Base-by-base conservation (phyloP, 805 yeast species). In the Candida multigemmis region DNA sequence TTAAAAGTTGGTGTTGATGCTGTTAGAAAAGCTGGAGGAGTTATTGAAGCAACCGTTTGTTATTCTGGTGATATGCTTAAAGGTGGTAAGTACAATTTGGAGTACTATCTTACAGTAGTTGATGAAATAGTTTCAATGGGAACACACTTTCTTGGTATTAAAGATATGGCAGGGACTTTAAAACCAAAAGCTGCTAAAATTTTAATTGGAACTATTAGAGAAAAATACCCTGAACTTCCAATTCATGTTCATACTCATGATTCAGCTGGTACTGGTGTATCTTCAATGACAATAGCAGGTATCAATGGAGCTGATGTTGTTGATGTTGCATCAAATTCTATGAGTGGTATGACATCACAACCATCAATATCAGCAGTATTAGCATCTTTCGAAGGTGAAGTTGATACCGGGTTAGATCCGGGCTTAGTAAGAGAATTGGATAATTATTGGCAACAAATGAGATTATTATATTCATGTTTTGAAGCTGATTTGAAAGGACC, bases 101-200 rank as follows among this genome's bases (percentile, higher is more conserved):
- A 74, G 26, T 91, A 91, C 67, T 91, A 91, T 64, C 50, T 91
- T 49, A 66, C 67, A 12, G 74, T 89, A 32, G 86, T 83, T 35
- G 93, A 79, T 40, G 65, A 78, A 47, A 77, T 91, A 48, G 96
- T 91, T 33, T 66, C 62, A 35, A 77, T 87, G 84, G 99, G 99
- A 46, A 89, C 97, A 27, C 98, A 91, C 58, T 71, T 91, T 46
- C 68, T 91, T 44, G 98, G 97, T 63, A 91, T 91, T 53, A 91
- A 91, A 64, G 99, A 91, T 65, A 91, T 91, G 99, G 99, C 99
- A 32, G 99, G 99, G 67, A 89, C 97, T 39, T 58, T 91, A 65
- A 87, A 89, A 60, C 98, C 99, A 35, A 65, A 74, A 34, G 98
- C 98, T 35, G 98, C 98, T 23, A 74, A 68, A 25, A 41, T 77